Percentiles rank a stretch among this genome's conserved stretches.
Conservation (phyloP, 1,284 basidiomycete species). For the Polyporus tsugae region DNA sequence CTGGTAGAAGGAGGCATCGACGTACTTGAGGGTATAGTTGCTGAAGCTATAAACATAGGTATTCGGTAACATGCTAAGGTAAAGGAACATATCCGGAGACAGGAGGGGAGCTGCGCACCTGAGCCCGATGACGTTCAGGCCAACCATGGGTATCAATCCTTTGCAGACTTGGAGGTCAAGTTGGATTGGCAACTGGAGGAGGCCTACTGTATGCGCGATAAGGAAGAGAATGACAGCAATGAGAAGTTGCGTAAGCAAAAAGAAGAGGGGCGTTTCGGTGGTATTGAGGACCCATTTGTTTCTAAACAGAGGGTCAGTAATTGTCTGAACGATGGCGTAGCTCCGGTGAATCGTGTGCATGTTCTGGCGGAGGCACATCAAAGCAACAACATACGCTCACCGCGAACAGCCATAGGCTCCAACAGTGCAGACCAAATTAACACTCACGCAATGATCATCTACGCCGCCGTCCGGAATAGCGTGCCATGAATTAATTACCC, state of each 20-base stretch:
- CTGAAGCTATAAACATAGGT: constrained; percentile 69
- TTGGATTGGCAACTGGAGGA: constrained; percentile 67
- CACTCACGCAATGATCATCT: constrained; percentile 83
- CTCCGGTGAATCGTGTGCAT: neutral
- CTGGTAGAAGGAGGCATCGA: constrained; percentile 93
- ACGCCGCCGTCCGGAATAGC: neutral
- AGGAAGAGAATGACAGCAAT: constrained; percentile 84
- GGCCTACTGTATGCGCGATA: constrained; percentile 63
- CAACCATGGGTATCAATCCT: constrained; percentile 77
- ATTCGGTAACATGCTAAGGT: neutral
- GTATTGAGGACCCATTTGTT: constrained; percentile 84
- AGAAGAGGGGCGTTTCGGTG: constrained; percentile 81
- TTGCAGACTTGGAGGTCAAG: constrained; percentile 70
- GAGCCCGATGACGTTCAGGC: constrained; percentile 80
- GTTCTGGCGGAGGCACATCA: neutral
- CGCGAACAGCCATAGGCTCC: neutral
- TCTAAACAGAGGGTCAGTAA: constrained; percentile 45
- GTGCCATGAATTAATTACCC: constrained; percentile 30
- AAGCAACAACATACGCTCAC: neutral
- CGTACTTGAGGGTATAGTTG: constrained; percentile 91
- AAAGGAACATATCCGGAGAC: neutral
- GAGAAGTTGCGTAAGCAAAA: constrained; percentile 81
- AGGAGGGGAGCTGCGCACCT: constrained; percentile 56
- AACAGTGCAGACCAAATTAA: neutral
- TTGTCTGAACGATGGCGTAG: neutral